Percentiles rank a stretch among this genome's conserved stretches.
These are phyloP conservation scores for Aureobasidium sp. DNA, from an alignment of 2,329 filamentous ascomycete genomes.

Conservation along the genomic window DNA sequence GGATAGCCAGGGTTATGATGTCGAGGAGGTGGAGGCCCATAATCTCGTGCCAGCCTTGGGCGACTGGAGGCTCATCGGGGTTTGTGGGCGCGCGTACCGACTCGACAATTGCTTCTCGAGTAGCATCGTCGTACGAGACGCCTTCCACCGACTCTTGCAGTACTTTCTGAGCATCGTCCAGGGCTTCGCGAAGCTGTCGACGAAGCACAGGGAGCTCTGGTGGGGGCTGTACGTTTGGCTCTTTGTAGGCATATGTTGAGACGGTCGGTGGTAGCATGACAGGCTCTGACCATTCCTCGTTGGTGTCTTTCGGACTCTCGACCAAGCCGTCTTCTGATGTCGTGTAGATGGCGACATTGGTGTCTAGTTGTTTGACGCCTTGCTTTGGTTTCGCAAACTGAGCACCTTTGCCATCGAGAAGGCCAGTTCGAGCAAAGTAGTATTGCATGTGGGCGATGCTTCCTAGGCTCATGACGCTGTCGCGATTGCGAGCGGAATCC, in stretches of 20 bases:
- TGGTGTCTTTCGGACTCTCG: slow-evolving; percentile 20
- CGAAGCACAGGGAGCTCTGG: slow-evolving; percentile 76
- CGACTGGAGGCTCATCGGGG: slow-evolving; percentile 17
- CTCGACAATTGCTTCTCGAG: slow-evolving; percentile 4
- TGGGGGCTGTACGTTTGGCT: slow-evolving; percentile 71
- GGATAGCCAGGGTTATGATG: slow-evolving; percentile 87
- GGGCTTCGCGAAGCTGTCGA: slow-evolving; percentile 54
- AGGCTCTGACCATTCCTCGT: slow-evolving; percentile 53
- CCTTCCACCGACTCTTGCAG: slow-evolving; percentile 42
- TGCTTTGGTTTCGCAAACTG: slow-evolving; percentile 68
- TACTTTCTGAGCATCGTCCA: slow-evolving; percentile 60
- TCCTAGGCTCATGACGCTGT: slow-evolving; percentile 91
- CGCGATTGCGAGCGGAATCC: slow-evolving; percentile 76
- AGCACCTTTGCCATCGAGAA: slow-evolving; percentile 87
- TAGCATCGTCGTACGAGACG: neutral
- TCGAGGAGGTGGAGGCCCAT: slow-evolving; percentile 90
- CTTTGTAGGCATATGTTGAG: slow-evolving; percentile 85
- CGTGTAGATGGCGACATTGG: neutral
- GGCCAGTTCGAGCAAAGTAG: slow-evolving; percentile 90
- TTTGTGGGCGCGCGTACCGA: slow-evolving; percentile 26
- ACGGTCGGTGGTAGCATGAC: slow-evolving; percentile 92
- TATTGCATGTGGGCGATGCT: slow-evolving; percentile 97
- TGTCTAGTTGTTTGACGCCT: slow-evolving; percentile 17
- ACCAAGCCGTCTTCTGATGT: slow-evolving; percentile 1
- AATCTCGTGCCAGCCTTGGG: slow-evolving; percentile 70